Evolutionary conservation across 1,284 basidiomycete genomes (phyloP).

Genomic region (Hemileia vastatrix): DNA sequence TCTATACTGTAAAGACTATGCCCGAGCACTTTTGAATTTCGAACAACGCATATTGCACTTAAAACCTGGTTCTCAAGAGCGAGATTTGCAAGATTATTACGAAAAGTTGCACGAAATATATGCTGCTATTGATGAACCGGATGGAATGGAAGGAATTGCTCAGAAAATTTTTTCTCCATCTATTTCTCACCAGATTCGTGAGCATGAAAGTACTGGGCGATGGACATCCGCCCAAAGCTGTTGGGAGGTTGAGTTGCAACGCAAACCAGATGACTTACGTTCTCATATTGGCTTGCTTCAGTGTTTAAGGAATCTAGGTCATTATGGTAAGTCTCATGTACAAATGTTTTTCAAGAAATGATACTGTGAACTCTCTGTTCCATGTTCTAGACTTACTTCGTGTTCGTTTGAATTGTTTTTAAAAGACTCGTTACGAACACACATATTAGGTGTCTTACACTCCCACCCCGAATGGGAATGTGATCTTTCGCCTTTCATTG

Average conservation of each 20-base stretch:
- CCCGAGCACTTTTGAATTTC: constrained; percentile 87
- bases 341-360: not conserved
- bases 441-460: constrained; percentile 75
- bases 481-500: constrained; percentile 69
- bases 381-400: not conserved
- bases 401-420: not conserved
- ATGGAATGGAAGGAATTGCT: constrained; percentile 98
- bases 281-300: constrained; percentile 82
- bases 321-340: constrained; percentile 75
- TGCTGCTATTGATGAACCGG: constrained; percentile 89
- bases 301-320: constrained; percentile 87
- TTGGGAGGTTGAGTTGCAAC: constrained; percentile 95
- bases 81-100: constrained; percentile 65
- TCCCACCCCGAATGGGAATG: constrained; percentile 76
- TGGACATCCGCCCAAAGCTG: constrained; percentile 99
- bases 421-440: constrained; percentile 84
- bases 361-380: not conserved
- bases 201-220: constrained; percentile 91
- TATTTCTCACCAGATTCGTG: constrained; percentile 90
- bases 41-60: constrained; percentile 63
- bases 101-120: constrained; percentile 94
- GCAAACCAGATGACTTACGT: constrained; percentile 74
- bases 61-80: constrained; percentile 46
- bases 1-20: constrained; percentile 84
- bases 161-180: constrained; percentile 78